Percentiles rank a stretch among this genome's conserved stretches.
phyloP scores from a whole-genome alignment of 2,329 filamentous ascomycete genomes.

The Spiromastix sp. region DNA sequence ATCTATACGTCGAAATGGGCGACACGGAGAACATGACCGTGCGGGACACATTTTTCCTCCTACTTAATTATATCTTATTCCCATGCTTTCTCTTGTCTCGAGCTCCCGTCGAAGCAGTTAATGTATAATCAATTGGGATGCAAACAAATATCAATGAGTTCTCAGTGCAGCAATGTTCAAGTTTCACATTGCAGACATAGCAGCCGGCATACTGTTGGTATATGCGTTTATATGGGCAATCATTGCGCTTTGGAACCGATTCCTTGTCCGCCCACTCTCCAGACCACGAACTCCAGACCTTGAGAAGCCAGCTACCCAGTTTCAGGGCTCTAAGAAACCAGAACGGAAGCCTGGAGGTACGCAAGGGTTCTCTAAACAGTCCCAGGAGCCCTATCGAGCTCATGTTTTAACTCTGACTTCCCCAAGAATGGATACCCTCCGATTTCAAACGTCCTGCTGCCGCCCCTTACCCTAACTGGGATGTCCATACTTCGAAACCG shows the following conservation, averaged over 20 bases:
- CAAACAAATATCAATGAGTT: no score
- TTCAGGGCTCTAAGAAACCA: slow-evolving; percentile 25
- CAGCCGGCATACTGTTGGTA: no score
- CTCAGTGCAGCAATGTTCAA: no score
- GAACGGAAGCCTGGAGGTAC: slow-evolving; percentile 39
- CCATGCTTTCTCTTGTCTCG: no score
- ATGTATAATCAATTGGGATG: no score
- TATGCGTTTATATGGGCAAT: no score
- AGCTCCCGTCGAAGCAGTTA: no score
- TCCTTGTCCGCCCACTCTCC: neutral
- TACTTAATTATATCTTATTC: no score
- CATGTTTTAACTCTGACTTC: neutral
- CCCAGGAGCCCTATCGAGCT: slow-evolving; percentile 1
- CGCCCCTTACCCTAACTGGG: slow-evolving; percentile 57
- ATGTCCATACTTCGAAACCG: slow-evolving; percentile 56
- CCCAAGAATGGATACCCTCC: slow-evolving; percentile 45
- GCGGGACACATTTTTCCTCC: no score
- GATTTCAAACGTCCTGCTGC: slow-evolving; percentile 51
- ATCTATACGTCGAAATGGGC: no score
- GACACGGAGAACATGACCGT: no score
- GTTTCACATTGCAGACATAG: no score
- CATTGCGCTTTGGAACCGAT: neutral
- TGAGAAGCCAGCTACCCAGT: slow-evolving; percentile 32
- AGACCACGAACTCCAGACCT: slow-evolving; percentile 30
- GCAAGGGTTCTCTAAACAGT: neutral